These are phyloP conservation scores for Linaria vulgaris DNA, from an alignment of 257 asterid genomes.

Conservation along the genomic window DNA sequence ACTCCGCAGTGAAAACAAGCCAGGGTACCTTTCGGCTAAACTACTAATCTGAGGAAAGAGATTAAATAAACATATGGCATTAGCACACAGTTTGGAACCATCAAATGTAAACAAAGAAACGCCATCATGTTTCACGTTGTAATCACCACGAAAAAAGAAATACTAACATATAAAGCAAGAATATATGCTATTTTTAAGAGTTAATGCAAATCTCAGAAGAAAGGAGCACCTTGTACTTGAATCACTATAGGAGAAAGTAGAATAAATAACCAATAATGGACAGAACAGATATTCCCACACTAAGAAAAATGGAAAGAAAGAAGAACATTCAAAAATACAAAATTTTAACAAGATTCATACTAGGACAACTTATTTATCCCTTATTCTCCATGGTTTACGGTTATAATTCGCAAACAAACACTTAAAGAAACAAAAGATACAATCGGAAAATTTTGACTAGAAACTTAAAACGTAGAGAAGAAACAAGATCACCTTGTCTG, in stretches of 20 bases:
- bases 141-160: constrained; percentile 1
- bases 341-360: constrained; percentile 22
- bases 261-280: constrained; percentile 24
- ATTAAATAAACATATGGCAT: background rate
- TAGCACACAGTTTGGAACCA: constrained; percentile 10
- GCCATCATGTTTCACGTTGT: background rate
- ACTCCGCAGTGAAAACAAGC: constrained; percentile 62
- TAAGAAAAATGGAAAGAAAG: constrained; percentile 6
- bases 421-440: background rate
- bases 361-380: constrained; percentile 20
- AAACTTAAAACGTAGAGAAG: background rate
- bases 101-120: constrained; percentile 11
- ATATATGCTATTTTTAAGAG: constrained; percentile 26
- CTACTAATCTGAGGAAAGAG: constrained; percentile 44
- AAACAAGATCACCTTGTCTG: constrained; percentile 50
- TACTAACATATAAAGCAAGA: constrained; percentile 24
- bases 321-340: constrained; percentile 24
- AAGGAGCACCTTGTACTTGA: constrained; percentile 23
- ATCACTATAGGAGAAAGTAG: no score
- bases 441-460: no score
- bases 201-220: constrained; percentile 9
- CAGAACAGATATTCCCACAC: constrained; percentile 18
- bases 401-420: background rate
- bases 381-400: constrained; percentile 12
- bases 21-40: constrained; percentile 53